Conservation (phyloP, 2,329 filamentous ascomycete genomes). For the Pyrenophora seminiperda region DNA sequence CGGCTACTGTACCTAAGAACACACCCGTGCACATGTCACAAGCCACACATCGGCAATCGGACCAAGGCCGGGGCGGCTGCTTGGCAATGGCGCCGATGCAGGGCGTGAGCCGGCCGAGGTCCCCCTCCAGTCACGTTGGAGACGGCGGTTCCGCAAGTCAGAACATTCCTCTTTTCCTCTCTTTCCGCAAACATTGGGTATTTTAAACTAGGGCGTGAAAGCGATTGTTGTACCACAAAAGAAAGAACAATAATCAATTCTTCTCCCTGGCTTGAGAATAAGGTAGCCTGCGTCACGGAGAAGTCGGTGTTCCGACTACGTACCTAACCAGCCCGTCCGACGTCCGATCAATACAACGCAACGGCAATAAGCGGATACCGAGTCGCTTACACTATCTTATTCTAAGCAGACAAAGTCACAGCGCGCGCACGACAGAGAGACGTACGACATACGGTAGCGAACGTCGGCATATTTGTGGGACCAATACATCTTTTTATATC, state of each 20-base stretch:
- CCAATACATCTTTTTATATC: too few species aligned
- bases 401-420: conserved; percentile 3
- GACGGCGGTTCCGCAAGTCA: conserved; percentile 13
- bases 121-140: conserved; percentile 13
- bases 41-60: conserved; percentile 13
- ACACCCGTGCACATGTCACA: not conserved
- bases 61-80: conserved; percentile 4
- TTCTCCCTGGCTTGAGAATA: not conserved
- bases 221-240: too few species aligned
- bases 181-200: not conserved
- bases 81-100: conserved; percentile 11
- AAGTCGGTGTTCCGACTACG: not conserved
- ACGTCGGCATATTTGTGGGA: too few species aligned
- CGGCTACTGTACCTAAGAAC: not conserved
- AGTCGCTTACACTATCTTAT: conserved; percentile 10
- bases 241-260: not conserved
- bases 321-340: too few species aligned
- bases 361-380: not conserved
- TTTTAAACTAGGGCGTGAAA: too few species aligned
- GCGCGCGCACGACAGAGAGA: not conserved
- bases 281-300: not conserved
- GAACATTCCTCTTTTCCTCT: not conserved
- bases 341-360: too few species aligned
- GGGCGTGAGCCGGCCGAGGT: conserved; percentile 16
- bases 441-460: not conserved